phyloP scores from a whole-genome alignment of 2,329 filamentous ascomycete genomes.

The Canariomyces notabilis region DNA sequence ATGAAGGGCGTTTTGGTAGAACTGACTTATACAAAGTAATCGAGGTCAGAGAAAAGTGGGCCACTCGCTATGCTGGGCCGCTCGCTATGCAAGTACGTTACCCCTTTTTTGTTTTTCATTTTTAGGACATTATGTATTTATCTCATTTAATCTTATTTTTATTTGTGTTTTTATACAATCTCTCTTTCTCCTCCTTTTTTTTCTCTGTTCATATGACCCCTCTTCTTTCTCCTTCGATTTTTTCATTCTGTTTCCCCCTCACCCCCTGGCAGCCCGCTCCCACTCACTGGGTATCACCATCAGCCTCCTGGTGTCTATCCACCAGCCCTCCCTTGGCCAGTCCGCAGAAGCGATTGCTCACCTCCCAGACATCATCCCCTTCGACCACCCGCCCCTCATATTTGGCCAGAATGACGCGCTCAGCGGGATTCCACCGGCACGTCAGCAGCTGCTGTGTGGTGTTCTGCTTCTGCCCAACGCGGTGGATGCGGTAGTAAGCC shows the following conservation, averaged over 20 bases:
- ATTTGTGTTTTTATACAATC: too few relatives aligned
- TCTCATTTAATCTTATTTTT: too few relatives aligned
- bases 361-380: conserved; percentile 10
- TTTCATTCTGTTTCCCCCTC: too few relatives aligned
- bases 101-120: too few relatives aligned
- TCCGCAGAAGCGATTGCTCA: conserved; percentile 8
- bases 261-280: too few relatives aligned
- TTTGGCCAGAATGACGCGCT: conserved; percentile 13
- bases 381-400: conserved; percentile 9
- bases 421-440: conserved; percentile 21
- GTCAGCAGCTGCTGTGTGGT: conserved; percentile 15
- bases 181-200: too few relatives aligned
- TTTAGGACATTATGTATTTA: too few relatives aligned
- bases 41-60: too few relatives aligned
- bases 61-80: too few relatives aligned
- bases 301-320: conserved; percentile 10
- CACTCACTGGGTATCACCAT: neutral
- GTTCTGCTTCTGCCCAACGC: conserved; percentile 20
- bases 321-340: neutral
- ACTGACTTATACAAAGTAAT: neutral
- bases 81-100: too few relatives aligned
- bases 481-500: conserved; percentile 20
- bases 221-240: too few relatives aligned
- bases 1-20: neutral
- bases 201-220: too few relatives aligned